Percentiles rank a stretch among this genome's conserved stretches.
Evolutionary conservation across 768 basidiomycete species (phyloP).

Genomic region (Obba rivulosa): DNA sequence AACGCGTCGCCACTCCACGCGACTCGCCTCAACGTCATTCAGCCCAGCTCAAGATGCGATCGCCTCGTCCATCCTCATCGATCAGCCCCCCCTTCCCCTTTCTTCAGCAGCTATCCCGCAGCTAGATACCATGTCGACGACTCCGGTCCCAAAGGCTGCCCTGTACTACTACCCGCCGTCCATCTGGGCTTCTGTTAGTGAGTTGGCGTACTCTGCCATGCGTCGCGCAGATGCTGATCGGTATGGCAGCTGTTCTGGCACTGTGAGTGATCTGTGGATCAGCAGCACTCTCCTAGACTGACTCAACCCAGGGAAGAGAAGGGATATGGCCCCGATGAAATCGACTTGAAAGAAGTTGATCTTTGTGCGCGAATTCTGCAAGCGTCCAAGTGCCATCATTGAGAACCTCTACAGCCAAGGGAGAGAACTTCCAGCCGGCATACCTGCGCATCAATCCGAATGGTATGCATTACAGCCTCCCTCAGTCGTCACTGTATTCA

Average conservation of each 20-base stretch:
- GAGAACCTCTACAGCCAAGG: constrained; percentile 44
- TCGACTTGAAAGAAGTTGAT: constrained; percentile 66
- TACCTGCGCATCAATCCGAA: constrained; percentile 76
- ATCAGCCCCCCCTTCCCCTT: background rate
- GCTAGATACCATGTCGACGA: constrained; percentile 12
- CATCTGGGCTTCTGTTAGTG: constrained; percentile 63
- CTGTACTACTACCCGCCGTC: constrained; percentile 63
- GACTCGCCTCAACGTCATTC: background rate
- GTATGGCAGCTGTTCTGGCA: constrained; percentile 42
- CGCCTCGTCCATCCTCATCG: constrained; percentile 1
- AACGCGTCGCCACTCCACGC: background rate
- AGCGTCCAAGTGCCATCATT: background rate
- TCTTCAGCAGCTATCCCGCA: background rate
- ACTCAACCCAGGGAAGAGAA: constrained; percentile 54
- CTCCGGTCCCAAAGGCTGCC: constrained; percentile 64
- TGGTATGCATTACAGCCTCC: constrained; percentile 35
- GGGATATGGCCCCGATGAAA: constrained; percentile 75
- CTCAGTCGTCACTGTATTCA: background rate
- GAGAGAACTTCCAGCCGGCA: constrained; percentile 72
- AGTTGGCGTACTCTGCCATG: constrained; percentile 16
- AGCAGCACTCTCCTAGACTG: background rate
- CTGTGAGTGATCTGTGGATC: constrained; percentile 38
- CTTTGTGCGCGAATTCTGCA: constrained; percentile 35
- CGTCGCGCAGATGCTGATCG: constrained; percentile 2
- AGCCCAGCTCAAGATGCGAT: background rate